Conservation (phyloP, 495 filamentous ascomycete species). For the Podospora conica region DNA sequence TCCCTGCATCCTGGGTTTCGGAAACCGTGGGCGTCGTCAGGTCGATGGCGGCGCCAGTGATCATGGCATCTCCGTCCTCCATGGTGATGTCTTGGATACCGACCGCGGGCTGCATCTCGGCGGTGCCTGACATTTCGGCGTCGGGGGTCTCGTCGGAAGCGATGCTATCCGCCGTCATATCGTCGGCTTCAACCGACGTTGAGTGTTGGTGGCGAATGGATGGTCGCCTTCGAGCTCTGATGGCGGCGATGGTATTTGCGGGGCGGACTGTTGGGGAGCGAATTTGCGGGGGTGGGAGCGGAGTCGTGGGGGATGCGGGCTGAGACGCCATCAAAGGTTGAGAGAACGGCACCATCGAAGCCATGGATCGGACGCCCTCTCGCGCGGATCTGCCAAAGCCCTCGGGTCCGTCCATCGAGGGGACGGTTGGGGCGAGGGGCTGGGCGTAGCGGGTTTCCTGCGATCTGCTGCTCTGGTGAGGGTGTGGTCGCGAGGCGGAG, state of each 20-base stretch:
- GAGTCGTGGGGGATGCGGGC: constrained; percentile 90
- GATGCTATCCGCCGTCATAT: constrained; percentile 74
- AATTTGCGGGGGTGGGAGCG: constrained; percentile 57
- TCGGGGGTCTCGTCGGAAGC: constrained; percentile 59
- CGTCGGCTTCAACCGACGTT: constrained; percentile 77
- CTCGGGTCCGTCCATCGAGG: constrained; percentile 67
- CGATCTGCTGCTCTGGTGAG: constrained; percentile 54
- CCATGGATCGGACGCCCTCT: constrained; percentile 70
- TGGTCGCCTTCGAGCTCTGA: constrained; percentile 54
- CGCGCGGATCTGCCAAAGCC: constrained; percentile 76
- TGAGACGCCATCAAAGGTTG: constrained; percentile 73
- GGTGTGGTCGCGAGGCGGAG: constrained; percentile 45
- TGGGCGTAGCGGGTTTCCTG: constrained; percentile 60
- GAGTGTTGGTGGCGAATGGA: constrained; percentile 85
- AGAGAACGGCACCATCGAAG: constrained; percentile 72
- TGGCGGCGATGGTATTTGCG: constrained; percentile 41
- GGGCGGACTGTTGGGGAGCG: constrained; percentile 48
- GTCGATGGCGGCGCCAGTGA: constrained; percentile 68
- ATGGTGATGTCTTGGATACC: constrained; percentile 72
- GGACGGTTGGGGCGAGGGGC: constrained; percentile 60
- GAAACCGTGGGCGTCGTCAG: constrained; percentile 72
- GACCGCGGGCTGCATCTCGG: constrained; percentile 71
- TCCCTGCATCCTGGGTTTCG: constrained; percentile 75
- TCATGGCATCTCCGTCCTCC: constrained; percentile 68
- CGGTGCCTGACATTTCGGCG: constrained; percentile 63